Conservation (phyloP, 139 green algal species). For the Spirogloea muscicola region DNA sequence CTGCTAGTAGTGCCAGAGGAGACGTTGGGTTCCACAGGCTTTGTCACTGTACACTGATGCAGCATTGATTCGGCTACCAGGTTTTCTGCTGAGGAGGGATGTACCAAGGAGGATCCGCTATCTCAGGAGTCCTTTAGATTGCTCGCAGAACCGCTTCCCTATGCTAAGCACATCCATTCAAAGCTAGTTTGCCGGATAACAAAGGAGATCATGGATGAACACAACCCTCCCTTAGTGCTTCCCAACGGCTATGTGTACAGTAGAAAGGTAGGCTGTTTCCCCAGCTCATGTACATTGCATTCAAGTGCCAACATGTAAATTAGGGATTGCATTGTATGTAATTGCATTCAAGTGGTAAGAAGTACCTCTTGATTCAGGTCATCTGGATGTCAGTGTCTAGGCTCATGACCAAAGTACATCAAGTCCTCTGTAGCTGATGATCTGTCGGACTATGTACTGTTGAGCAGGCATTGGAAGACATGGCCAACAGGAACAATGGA, state of each 20-base stretch:
- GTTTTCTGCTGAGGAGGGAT: conserved; percentile 48
- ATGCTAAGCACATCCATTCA: conserved; percentile 76
- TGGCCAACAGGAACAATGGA: conserved; percentile 48
- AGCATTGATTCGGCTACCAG: too few relatives aligned
- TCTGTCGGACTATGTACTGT: too few relatives aligned
- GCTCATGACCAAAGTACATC: background rate
- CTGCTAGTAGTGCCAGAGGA: too few relatives aligned
- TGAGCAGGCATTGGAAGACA: conserved; percentile 36
- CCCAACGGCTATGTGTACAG: conserved; percentile 86
- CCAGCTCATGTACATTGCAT: too few relatives aligned
- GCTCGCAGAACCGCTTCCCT: conserved; percentile 74
- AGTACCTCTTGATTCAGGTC: too few relatives aligned
- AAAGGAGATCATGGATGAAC: conserved; percentile 77
- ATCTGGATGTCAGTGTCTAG: background rate
- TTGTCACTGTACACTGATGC: too few relatives aligned
- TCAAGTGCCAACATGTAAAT: too few relatives aligned
- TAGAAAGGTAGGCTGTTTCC: conserved; percentile 43
- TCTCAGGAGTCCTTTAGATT: conserved; percentile 62
- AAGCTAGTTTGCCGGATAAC: conserved; percentile 86
- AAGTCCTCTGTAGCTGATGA: too few relatives aligned
- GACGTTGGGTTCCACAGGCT: too few relatives aligned
- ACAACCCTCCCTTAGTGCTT: conserved; percentile 88
- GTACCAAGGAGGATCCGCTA: conserved; percentile 66
- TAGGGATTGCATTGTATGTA: background rate
- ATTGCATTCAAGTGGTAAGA: background rate